Evolutionary conservation across 2,329 filamentous ascomycete genomes (phyloP).

Genomic region (Aspergillus luchuensis): DNA sequence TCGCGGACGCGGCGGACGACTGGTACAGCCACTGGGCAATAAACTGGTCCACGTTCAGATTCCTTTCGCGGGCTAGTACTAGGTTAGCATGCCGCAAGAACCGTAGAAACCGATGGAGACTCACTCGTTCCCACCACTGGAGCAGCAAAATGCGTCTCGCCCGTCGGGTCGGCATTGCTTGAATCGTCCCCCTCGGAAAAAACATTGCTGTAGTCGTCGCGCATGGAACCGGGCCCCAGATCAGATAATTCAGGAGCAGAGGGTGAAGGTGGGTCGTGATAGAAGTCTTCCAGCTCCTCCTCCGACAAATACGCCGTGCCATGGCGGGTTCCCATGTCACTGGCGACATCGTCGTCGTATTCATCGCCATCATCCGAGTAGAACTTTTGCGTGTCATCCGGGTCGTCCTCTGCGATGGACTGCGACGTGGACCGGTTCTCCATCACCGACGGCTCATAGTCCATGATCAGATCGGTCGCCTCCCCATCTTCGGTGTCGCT

Average conservation of each 20-base stretch:
- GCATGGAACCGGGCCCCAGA: slow-evolving; percentile 10
- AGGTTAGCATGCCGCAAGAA: slow-evolving; percentile 7
- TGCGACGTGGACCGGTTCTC: slow-evolving; percentile 19
- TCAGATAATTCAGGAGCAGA: slow-evolving; percentile 17
- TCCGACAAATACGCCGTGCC: slow-evolving; percentile 20
- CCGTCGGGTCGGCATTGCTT: slow-evolving; percentile 14
- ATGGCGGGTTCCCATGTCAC: slow-evolving; percentile 8
- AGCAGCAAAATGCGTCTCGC: slow-evolving; percentile 23
- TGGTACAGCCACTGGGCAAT: slow-evolving; percentile 44
- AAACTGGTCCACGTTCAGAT: slow-evolving; percentile 47
- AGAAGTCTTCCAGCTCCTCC: slow-evolving; percentile 36
- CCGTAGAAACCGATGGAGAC: slow-evolving; percentile 3
- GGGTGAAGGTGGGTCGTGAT: slow-evolving; percentile 24
- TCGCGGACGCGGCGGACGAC: slow-evolving; percentile 23
- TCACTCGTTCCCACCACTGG: slow-evolving; percentile 34
- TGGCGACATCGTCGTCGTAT: slow-evolving; percentile 15
- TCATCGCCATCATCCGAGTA: slow-evolving; percentile 33
- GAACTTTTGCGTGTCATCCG: slow-evolving; percentile 37
- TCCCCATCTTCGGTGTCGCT: slow-evolving; percentile 24
- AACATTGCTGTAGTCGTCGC: slow-evolving; percentile 22
- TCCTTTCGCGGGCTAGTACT: slow-evolving; percentile 40
- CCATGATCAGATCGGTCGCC: slow-evolving; percentile 26
- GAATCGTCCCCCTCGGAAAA: slow-evolving; percentile 22
- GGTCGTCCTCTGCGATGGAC: slow-evolving; percentile 28
- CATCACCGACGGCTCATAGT: slow-evolving; percentile 26